Evolutionary conservation across 805 yeast species (phyloP), one percentile per base, ranked within the genome.

Genomic region (Zygosaccharomyces bailii): DNA sequence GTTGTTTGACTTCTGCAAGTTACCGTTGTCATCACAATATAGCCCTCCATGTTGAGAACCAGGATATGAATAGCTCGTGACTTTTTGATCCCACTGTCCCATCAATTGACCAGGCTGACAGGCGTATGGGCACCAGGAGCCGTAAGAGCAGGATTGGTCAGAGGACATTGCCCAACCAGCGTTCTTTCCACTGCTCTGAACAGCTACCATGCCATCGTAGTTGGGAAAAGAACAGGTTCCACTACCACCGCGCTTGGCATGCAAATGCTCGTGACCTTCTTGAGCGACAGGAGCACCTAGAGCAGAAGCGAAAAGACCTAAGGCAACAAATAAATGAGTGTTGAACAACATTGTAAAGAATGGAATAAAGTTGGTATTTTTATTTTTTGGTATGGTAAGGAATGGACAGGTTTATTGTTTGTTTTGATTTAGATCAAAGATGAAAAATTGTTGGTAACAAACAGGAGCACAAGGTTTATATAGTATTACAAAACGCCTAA

Each of bases 121-220:
- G 13, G 96, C 96, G 64, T 84, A 89, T 23, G 95, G 96, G 66
- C 96, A 88, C 76, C 81, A 89, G 23, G 72, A 67, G n/a, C 93
- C 95, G 19, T 83, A 72, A 3, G 80, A 63, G 66, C 96, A 88
- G 29, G 71, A 56, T 56, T 81, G 84, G 63, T 85, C 93, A 40
- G 79, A 79, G 53, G 81, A 76, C 76, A 85, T 73, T 39, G 96
- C 96, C 96, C 96, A 89, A 18, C 96, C 96, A 39, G 74, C 89
- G 56, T 84, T 84, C 13, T 63, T 53, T 21, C 79, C 75, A 27
- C 62, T 61, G 5, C 73, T 69, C 41, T 87, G 80, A 40, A 87
- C 83, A 2, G 81, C 69, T 13, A 88, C 91, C 56, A 89, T 72
- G 6, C 88, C 89, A 19, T 71, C 71, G 54, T 75, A 70, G 18